These are phyloP conservation scores for Lasiodiplodia hormozganensis DNA, from an alignment of 2,329 filamentous ascomycete species.

Conservation along the genomic window DNA sequence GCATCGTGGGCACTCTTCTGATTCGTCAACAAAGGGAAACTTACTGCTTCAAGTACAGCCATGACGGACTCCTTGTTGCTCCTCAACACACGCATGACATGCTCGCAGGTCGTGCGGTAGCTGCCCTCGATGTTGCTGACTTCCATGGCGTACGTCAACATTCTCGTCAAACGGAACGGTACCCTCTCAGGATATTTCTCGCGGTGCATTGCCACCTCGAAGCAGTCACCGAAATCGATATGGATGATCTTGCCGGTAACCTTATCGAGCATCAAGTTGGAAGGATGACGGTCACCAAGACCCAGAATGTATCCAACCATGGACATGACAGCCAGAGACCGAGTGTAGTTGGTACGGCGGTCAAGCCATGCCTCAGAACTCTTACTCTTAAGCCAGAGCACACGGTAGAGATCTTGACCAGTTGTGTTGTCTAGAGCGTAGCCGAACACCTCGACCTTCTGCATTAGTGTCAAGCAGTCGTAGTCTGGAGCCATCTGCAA, in stretches of 20 bases:
- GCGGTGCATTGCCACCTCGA: slow-evolving; percentile 98
- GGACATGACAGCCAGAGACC: slow-evolving; percentile 98
- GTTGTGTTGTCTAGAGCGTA: slow-evolving; percentile 99
- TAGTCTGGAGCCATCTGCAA: slow-evolving; percentile 99
- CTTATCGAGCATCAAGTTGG: slow-evolving; percentile 95
- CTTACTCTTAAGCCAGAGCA: slow-evolving; percentile 98
- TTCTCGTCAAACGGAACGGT: slow-evolving; percentile 95
- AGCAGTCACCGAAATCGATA: slow-evolving; percentile 99
- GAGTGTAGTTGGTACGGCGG: slow-evolving; percentile 96
- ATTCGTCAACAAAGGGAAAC: slow-evolving; percentile 48
- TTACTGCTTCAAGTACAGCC: slow-evolving; percentile 95
- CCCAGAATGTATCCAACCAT: slow-evolving; percentile 99
- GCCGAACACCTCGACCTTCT: slow-evolving; percentile 99
- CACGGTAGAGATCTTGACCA: slow-evolving; percentile 95
- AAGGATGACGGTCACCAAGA: slow-evolving; percentile 94
- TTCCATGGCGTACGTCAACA: slow-evolving; percentile 99
- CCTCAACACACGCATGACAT: slow-evolving; percentile 94
- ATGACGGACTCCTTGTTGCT: slow-evolving; percentile 99
- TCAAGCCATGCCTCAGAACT: slow-evolving; percentile 98
- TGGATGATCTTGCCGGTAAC: slow-evolving; percentile 97
- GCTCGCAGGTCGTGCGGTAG: slow-evolving; percentile 97
- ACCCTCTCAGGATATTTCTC: slow-evolving; percentile 98
- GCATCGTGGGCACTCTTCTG: slow-evolving; percentile 33
- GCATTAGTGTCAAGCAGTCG: slow-evolving; percentile 98
- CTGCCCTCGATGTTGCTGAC: slow-evolving; percentile 99